Base-by-base conservation (phyloP, 768 basidiomycete genomes). In the Glaciozyma antarctica region DNA sequence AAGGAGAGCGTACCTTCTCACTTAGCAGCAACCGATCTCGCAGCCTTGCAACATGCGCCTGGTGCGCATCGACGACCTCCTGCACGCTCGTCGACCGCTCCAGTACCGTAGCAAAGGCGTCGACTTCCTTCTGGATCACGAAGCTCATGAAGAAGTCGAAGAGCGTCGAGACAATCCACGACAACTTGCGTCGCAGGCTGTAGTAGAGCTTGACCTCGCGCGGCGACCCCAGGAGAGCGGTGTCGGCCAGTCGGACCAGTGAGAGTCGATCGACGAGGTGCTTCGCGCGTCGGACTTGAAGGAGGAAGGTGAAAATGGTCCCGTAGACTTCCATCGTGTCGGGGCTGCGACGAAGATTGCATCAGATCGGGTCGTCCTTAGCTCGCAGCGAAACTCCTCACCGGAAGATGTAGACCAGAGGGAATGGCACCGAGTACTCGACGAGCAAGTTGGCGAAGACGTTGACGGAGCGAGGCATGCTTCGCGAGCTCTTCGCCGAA, bases 221-320 rank as follows among this genome's bases (percentile, higher is more conserved):
- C 9, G 19, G 21, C 22, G 55, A 41, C 30, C 30, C 30, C 30
- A 32, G 17, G 38, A 30, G 55, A 41, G 21, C 22, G 49, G 26
- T 15, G 24, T 15, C 55, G 55, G 22, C 55, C 32, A 56, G 55
- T 38, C 34, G 55, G 38, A 41, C 24, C 22, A 56, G 55, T 2
- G 55, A 56, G 38, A 56, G 55, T 15, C 55, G 55, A 19, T 56
- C 55, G 34, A 56, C 38, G 5, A 56, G 38, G 55, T 56, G 55
- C 28, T 56, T 56, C 8, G 55, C 55, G 55, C 55, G 55, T 9
- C 55, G 55, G 38, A 56, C 34, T 56, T 56, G 55, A 10, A 56
- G 55, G 55, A 56, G 34, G 55, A 56, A 56, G 34, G 55, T 56
- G 34, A 38, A 56, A 22, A 56, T 56, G 21, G 30, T 2, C 16